Conservation (phyloP, 2,329 filamentous ascomycete genomes). For the Aspergillus versicolor region DNA sequence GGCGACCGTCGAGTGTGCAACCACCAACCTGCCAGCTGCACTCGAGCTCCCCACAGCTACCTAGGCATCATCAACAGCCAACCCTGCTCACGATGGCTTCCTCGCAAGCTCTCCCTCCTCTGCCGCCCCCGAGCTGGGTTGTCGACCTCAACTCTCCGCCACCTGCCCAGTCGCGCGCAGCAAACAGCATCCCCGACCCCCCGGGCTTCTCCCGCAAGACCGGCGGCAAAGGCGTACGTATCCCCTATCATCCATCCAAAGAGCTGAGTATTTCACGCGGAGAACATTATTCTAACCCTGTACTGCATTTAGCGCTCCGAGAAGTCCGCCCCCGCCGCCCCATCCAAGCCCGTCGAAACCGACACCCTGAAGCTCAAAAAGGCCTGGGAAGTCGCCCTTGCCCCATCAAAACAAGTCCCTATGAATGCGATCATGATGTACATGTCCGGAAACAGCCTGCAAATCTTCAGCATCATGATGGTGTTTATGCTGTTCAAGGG, state of each 20-base stretch:
- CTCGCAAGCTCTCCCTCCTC: constrained; percentile 30
- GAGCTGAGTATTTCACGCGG: background rate
- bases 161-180: constrained; percentile 61
- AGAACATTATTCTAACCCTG: background rate
- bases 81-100: constrained; percentile 17
- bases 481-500: constrained; percentile 99
- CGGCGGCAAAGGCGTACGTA: constrained; percentile 37
- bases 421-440: constrained; percentile 99
- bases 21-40: background rate
- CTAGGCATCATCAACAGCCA: background rate
- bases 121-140: constrained; percentile 74
- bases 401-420: constrained; percentile 86
- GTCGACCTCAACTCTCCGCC: constrained; percentile 73
- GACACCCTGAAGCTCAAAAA: constrained; percentile 97
- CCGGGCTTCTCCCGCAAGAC: constrained; percentile 68
- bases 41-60: constrained; percentile 12
- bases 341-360: constrained; percentile 69
- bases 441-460: constrained; percentile 97
- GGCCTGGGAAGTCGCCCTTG: constrained; percentile 95
- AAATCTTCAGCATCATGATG: constrained; percentile 99
- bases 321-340: constrained; percentile 23
- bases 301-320: constrained; percentile 29
- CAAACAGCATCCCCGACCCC: constrained; percentile 72
- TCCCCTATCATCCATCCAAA: background rate
- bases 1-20: constrained; percentile 8